Base-by-base conservation (phyloP, 2,329 filamentous ascomycete species). In the Trichoderma aggressivum region DNA sequence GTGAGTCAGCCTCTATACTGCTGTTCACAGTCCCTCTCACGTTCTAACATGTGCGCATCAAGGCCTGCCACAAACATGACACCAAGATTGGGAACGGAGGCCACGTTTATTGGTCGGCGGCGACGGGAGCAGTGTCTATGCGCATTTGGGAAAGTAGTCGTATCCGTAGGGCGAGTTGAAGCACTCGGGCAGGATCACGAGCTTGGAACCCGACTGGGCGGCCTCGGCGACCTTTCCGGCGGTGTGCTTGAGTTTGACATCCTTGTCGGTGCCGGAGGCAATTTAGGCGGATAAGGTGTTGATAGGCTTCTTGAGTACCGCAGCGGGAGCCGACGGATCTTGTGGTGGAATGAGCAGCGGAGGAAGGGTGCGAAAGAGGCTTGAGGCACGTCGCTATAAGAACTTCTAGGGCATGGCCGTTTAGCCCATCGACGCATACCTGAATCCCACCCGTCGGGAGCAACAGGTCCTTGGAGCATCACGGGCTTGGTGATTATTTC, bases 91-190 rank as follows among this genome's bases (percentile, higher is more conserved):
- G 92, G 86, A 91, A 98, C 68, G 92, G 94, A 0, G 94, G 94
- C 5, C 92, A 91, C 77, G 88, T 59, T 89, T 87, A 73, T 84
- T 80, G 3, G 90, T 84, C 0, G 94, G 93, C 32, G 94, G 93
- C 3, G 90, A 91, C 1, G 94, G 93, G 62, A 84, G 82, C n/a
- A 98, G 90, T 1, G 89, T 91, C 82, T 99, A 96, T 75, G 96
- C 94, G 81, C 98, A 98, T 73, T 90, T 88, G 67, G 94, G 91
- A 83, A 99, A 99, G 86, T 91, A 94, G 78, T 94, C 81, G 75
- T 90, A 94, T 75, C 96, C 96, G 82, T 99, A 99, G 10, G 95
- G 96, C 55, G 93, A 97, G 86, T 99, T 99, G 89, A 99, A 99
- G 86, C 96, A 99, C 84, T 99, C 96, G 43, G 96, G 96, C 21